These are phyloP conservation scores for Cyanidiococcus yangmingshanensis DNA, from an alignment of 23 red algal species.

Conservation along the genomic window DNA sequence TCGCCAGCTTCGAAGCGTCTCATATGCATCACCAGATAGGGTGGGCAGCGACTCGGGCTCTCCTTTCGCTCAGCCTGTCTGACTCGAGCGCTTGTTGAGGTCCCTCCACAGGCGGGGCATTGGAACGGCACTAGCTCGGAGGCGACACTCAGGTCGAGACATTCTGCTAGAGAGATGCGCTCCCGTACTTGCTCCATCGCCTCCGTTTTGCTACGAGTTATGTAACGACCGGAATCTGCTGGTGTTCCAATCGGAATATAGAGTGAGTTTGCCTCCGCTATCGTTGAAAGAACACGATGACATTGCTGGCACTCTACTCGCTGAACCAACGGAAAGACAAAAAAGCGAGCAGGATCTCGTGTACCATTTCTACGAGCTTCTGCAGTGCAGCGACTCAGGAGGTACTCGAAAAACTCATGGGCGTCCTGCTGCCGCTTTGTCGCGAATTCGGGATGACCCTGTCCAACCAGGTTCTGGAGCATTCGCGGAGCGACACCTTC, in stretches of 20 bases:
- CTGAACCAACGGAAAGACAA: slow-evolving; percentile 21
- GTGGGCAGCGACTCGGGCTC: slow-evolving; percentile 41
- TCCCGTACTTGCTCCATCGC: neutral
- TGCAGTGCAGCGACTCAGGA: slow-evolving; percentile 46
- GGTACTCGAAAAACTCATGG: slow-evolving; percentile 82
- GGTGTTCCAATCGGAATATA: slow-evolving; percentile 30
- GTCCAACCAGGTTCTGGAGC: slow-evolving; percentile 83
- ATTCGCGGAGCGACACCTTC: slow-evolving; percentile 51
- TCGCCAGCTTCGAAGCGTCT: slow-evolving; percentile 65
- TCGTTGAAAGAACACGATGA: slow-evolving; percentile 34
- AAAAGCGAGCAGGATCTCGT: neutral
- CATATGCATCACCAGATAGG: slow-evolving; percentile 54
- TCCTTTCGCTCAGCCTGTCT: slow-evolving; percentile 41
- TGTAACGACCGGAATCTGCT: slow-evolving; percentile 21
- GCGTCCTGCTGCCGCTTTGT: slow-evolving; percentile 83
- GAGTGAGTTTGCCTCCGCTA: slow-evolving; percentile 31
- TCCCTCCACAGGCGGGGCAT: slow-evolving; percentile 42
- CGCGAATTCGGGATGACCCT: slow-evolving; percentile 71
- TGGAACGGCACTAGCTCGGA: slow-evolving; percentile 46
- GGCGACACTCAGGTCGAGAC: slow-evolving; percentile 12
- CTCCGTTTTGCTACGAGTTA: neutral
- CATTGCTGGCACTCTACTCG: slow-evolving; percentile 51
- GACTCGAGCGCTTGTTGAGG: slow-evolving; percentile 7
- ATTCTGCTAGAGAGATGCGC: neutral
- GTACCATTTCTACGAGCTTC: slow-evolving; percentile 28